Conservation (phyloP, 345 rosid genomes). For the Laguncularia racemosa region DNA sequence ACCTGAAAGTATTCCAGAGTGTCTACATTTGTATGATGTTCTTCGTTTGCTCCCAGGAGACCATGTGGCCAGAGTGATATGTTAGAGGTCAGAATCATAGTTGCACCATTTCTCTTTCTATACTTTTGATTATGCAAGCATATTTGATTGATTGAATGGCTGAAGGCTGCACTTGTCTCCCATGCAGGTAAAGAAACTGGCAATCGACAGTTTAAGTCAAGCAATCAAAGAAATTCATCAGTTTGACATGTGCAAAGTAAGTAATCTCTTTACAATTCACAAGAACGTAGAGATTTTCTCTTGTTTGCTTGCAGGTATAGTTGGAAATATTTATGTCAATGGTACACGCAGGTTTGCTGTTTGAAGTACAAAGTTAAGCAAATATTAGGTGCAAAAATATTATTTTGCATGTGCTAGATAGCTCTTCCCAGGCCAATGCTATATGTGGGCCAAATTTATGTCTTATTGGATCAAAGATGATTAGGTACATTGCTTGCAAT, state of each 20-base stretch:
- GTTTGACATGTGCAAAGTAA: slow-evolving; percentile 48
- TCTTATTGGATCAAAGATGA: too few species aligned
- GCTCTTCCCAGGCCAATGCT: too few species aligned
- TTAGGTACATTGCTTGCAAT: too few species aligned
- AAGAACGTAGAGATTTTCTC: background rate
- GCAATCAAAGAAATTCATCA: slow-evolving; percentile 78
- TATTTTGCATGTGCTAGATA: too few species aligned
- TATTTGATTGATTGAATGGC: background rate
- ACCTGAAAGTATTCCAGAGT: slow-evolving; percentile 63
- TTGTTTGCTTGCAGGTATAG: background rate
- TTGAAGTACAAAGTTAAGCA: too few species aligned
- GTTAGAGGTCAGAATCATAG: slow-evolving; percentile 47
- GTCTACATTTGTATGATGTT: slow-evolving; percentile 57
- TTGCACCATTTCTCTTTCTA: background rate
- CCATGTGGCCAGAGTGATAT: slow-evolving; percentile 55
- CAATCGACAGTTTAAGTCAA: slow-evolving; percentile 45
- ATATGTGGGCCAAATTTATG: too few species aligned
- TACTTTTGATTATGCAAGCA: background rate
- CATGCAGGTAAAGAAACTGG: slow-evolving; percentile 81
- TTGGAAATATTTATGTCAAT: too few species aligned
- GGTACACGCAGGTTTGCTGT: too few species aligned
- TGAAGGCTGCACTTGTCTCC: slow-evolving; percentile 2
- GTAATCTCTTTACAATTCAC: background rate
- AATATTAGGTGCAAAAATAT: too few species aligned
- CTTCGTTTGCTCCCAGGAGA: slow-evolving; percentile 62